phyloP scores from a whole-genome alignment of 805 yeast genomes.

The Saccharomycopsis amapae region DNA sequence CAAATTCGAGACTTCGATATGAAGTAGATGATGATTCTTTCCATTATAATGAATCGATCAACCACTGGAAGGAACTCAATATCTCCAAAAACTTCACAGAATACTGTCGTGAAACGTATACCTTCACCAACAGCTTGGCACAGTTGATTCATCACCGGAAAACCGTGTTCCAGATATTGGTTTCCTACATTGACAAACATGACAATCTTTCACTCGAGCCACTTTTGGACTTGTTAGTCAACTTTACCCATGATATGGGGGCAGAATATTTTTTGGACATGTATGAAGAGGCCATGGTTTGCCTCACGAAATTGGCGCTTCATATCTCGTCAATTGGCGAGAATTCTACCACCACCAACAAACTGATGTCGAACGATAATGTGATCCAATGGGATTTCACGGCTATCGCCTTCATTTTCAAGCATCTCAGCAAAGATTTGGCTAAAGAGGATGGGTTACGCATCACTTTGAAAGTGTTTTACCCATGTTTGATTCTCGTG shows the following conservation, averaged over 20 bases:
- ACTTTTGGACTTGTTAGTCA: constrained; percentile 68
- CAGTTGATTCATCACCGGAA: constrained; percentile 69
- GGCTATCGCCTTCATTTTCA: constrained; percentile 80
- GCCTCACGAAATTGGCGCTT: constrained; percentile 3
- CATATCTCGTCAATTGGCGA: constrained; percentile 5
- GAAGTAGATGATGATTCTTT: constrained; percentile 70
- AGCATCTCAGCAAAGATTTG: constrained; percentile 65
- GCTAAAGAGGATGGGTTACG: constrained; percentile 43
- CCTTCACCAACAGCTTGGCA: constrained; percentile 62
- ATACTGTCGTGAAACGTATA: constrained; percentile 50
- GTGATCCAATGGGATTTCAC: constrained; percentile 80
- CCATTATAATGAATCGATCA: constrained; percentile 69
- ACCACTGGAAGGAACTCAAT: constrained; percentile 86
- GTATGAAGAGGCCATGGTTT: constrained; percentile 45
- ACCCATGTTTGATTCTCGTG: constrained; percentile 54
- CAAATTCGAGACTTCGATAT: constrained; percentile 38
- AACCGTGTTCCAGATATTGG: constrained; percentile 49
- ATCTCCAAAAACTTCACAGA: constrained; percentile 63
- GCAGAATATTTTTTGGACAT: constrained; percentile 83
- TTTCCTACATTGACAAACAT: constrained; percentile 39
- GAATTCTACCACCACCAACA: constrained; percentile 24
- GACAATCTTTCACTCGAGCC: constrained; percentile 73
- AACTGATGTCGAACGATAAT: constrained; percentile 45
- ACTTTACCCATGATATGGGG: constrained; percentile 75
- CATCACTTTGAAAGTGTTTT: constrained; percentile 60